Evolutionary conservation across 352 stramenopile genomes (phyloP), one percentile per base, ranked within the genome.

Genomic region (Globisporangium recalcitrans): DNA sequence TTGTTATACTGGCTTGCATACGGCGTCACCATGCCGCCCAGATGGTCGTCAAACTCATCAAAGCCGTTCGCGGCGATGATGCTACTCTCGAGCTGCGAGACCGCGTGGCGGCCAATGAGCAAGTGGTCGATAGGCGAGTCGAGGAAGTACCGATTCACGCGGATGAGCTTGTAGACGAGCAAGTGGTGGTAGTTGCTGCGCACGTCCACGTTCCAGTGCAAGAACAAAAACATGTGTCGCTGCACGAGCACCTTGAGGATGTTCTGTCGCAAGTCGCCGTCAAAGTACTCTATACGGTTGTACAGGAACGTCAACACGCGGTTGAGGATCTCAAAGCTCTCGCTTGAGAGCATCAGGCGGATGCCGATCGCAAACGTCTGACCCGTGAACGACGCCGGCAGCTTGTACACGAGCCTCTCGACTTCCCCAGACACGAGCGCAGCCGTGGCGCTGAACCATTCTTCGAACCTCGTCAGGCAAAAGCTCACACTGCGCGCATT

Each of bases 201-300:
- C 8, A 93, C 83, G 34, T 91, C 83, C 4, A 60, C 64, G 59
- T 93, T 87, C 83, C 83, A 93, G 62, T 93, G 83, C 34, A 93
- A 55, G 29, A 91, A 93, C 11, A 93, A 67, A 1, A 65, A 76
- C 77, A 93, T 90, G 64, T 93, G 83, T 0, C 83, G 83, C 58
- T 90, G 83, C 13, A 89, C 77, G 10, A 93, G 67, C 9, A 77
- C 75, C 55, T 89, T 88, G 16, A 93, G 64, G 44, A 90, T 75
- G 57, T 69, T 77, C 42, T 88, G 76, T 0, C 83, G 78, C 34
- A 93, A 58, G 10, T 88, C 78, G 13, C 80, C 82, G 57, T 88
- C 81, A 44, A 93, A 83, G 44, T 87, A 77, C 49, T 87, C 80
- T 62, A 93, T 82, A 13, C 74, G 71, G 53, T 87, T 77, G 68